Evolutionary conservation across 2,329 filamentous ascomycete genomes (phyloP).

Genomic region (Alternaria gansuensis): DNA sequence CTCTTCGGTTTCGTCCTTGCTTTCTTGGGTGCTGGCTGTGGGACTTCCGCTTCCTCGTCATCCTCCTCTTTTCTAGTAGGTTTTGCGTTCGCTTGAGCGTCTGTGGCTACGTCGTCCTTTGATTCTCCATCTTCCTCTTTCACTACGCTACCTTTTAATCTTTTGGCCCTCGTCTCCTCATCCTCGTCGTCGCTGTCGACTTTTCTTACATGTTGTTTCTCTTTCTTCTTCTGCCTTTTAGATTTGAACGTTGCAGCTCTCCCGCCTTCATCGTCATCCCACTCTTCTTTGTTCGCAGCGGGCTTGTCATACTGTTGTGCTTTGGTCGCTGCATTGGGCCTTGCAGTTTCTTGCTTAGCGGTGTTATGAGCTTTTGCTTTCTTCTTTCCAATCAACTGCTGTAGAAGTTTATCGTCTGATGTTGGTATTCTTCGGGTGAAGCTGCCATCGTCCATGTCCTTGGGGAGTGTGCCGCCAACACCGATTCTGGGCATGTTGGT

Average conservation of each 20-base stretch:
- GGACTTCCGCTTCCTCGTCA: slow-evolving; percentile 13
- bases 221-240: slow-evolving; percentile 39
- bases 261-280: slow-evolving; percentile 54
- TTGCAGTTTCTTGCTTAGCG: slow-evolving; percentile 35
- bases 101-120: background rate
- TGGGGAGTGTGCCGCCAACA: slow-evolving; percentile 50
- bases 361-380: slow-evolving; percentile 49
- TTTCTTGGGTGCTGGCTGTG: slow-evolving; percentile 28
- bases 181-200: slow-evolving; percentile 28
- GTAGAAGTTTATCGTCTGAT: slow-evolving; percentile 56
- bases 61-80: slow-evolving; percentile 19
- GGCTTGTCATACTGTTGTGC: slow-evolving; percentile 37
- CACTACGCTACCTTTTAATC: slow-evolving; percentile 1
- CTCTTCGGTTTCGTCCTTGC: slow-evolving; percentile 54
- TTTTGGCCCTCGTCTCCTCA: slow-evolving; percentile 20
- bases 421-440: slow-evolving; percentile 49
- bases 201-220: slow-evolving; percentile 16
- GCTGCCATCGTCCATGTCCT: slow-evolving; percentile 49
- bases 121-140: background rate
- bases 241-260: slow-evolving; percentile 48
- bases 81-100: slow-evolving; percentile 10
- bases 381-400: slow-evolving; percentile 56
- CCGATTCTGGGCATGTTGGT: slow-evolving; percentile 46
- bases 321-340: slow-evolving; percentile 36
- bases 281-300: slow-evolving; percentile 40